phyloP scores from a whole-genome alignment of 164 flowering plant genomes.

The Dillenia turbinata region DNA sequence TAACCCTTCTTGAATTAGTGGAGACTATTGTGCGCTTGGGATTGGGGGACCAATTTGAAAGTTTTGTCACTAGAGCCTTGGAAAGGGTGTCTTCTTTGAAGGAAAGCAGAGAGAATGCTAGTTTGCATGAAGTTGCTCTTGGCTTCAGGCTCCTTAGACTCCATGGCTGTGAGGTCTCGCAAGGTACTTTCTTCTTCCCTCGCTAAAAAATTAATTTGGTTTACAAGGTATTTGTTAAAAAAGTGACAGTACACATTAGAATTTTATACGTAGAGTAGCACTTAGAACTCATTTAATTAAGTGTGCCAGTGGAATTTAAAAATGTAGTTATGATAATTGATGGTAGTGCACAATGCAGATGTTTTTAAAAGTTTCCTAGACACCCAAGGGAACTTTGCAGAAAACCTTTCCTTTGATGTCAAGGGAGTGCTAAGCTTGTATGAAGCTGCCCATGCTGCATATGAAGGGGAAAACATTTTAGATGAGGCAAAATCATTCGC shows the following conservation, averaged over 20 bases:
- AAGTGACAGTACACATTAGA: no score
- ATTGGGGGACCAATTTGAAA: constrained; percentile 9
- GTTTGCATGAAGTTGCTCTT: constrained; percentile 20
- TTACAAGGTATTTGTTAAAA: neutral
- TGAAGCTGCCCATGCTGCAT: constrained; percentile 26
- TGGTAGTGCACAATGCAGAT: constrained; percentile 13
- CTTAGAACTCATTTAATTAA: no score
- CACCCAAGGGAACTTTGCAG: constrained; percentile 6
- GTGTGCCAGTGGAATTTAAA: neutral
- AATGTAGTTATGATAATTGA: neutral
- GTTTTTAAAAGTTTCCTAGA: constrained; percentile 23
- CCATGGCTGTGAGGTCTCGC: constrained; percentile 23
- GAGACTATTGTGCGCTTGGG: constrained; percentile 23
- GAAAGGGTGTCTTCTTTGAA: neutral
- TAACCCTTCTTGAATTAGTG: constrained; percentile 11
- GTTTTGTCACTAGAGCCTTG: constrained; percentile 10
- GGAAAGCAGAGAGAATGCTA: neutral
- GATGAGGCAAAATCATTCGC: constrained; percentile 22
- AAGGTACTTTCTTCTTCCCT: constrained; percentile 15
- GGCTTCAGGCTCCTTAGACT: constrained; percentile 30
- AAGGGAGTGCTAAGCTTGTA: constrained; percentile 26
- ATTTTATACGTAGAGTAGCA: no score
- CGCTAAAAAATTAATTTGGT: neutral
- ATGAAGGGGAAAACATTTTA: constrained; percentile 23
- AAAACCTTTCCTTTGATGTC: constrained; percentile 10